These are phyloP conservation scores for Obelidium mucronatum DNA, from an alignment of 192 early-diverging fungal genomes.

Conservation along the genomic window DNA sequence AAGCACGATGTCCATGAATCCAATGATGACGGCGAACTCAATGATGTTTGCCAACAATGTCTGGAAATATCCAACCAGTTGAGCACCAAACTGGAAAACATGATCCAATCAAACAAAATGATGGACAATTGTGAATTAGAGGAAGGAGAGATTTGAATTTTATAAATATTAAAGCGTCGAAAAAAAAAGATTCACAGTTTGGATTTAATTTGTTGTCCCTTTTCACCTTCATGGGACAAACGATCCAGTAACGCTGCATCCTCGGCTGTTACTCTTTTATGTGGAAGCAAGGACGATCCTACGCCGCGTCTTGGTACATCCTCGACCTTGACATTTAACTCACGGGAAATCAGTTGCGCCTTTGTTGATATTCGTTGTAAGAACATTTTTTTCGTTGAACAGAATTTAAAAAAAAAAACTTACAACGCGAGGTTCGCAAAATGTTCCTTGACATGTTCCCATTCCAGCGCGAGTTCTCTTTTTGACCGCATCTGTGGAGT, in stretches of 20 bases:
- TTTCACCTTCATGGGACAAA: conserved; percentile 22
- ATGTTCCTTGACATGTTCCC: conserved; percentile 57
- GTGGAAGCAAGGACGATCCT: conserved; percentile 51
- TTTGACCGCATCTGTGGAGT: conserved; percentile 53
- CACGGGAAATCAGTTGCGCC: conserved; percentile 47
- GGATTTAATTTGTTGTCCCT: too few relatives aligned
- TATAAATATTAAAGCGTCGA: too few relatives aligned
- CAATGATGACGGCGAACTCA: too few relatives aligned
- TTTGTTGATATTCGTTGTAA: not conserved
- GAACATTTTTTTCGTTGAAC: not conserved
- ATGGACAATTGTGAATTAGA: too few relatives aligned
- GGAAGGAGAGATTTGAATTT: too few relatives aligned
- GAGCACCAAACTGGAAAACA: too few relatives aligned
- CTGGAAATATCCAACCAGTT: too few relatives aligned
- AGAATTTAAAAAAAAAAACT: not conserved
- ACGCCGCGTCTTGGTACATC: conserved; percentile 42
- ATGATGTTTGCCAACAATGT: too few relatives aligned
- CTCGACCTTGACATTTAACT: conserved; percentile 41
- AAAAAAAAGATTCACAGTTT: too few relatives aligned
- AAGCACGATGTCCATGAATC: too few relatives aligned
- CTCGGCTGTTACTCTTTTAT: conserved; percentile 49
- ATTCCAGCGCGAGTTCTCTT: conserved; percentile 56
- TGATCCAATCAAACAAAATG: too few relatives aligned
- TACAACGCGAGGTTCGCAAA: conserved; percentile 54
- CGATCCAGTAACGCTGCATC: conserved; percentile 42